A percentile compares a stretch with the other conserved stretches of the same genome.
These are phyloP conservation scores for Heritiera littoralis DNA, from an alignment of 345 rosid species.

Conservation along the genomic window DNA sequence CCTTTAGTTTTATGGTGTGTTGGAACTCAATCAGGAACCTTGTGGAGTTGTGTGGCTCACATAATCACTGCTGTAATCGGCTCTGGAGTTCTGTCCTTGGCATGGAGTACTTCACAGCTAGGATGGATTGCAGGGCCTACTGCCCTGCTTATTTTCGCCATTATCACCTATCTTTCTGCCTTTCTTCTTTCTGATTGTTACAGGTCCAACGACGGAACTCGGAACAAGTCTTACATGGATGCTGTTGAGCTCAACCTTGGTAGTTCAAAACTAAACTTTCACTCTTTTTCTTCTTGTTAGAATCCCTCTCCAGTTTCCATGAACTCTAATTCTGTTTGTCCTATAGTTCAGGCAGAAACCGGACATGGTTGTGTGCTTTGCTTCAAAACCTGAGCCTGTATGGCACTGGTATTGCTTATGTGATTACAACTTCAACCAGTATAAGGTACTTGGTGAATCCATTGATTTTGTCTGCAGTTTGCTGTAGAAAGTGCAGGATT, in stretches of 20 bases:
- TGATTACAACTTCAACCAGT: slow-evolving; percentile 60
- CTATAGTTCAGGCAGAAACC: slow-evolving; percentile 46
- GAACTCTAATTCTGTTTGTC: slow-evolving; percentile 23
- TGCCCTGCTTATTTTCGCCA: slow-evolving; percentile 48
- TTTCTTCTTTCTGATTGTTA: slow-evolving; percentile 60
- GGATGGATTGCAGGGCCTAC: slow-evolving; percentile 75
- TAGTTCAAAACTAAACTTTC: slow-evolving; percentile 17
- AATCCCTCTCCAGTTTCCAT: neutral
- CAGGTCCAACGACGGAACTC: slow-evolving; percentile 49
- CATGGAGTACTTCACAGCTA: slow-evolving; percentile 66
- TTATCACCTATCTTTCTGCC: slow-evolving; percentile 48
- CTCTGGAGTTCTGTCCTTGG: slow-evolving; percentile 56
- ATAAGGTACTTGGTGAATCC: slow-evolving; percentile 46
- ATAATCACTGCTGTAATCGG: slow-evolving; percentile 60
- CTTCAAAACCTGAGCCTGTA: slow-evolving; percentile 52
- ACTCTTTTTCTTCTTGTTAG: neutral
- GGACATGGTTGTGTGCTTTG: slow-evolving; percentile 59
- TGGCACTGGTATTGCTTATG: slow-evolving; percentile 59
- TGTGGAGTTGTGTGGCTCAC: slow-evolving; percentile 57
- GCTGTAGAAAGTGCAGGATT: neutral
- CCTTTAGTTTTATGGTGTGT: slow-evolving; percentile 19
- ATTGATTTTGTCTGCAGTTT: neutral
- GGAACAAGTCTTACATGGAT: slow-evolving; percentile 38
- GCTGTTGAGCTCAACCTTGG: slow-evolving; percentile 52
- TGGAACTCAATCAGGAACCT: slow-evolving; percentile 46